Base-by-base conservation (phyloP, 2,329 filamentous ascomycete species). In the Claviceps pazoutovae region DNA sequence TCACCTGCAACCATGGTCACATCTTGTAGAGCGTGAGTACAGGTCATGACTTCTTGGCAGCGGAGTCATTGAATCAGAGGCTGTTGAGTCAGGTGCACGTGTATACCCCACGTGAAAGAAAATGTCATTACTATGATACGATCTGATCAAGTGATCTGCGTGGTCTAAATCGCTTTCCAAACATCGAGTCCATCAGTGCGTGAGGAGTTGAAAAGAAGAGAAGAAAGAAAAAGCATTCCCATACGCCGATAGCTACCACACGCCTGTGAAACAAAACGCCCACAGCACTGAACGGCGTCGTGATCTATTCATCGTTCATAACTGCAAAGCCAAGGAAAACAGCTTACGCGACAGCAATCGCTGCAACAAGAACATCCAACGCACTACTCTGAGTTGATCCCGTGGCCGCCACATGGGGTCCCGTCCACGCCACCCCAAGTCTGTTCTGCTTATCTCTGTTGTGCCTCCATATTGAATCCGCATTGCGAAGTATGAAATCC, bases 331-430 rank as follows among this genome's bases (percentile, higher is more conserved):
- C 9, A 34, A n/a, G 23, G 17, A 2, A 46, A 34, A 45, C 2
- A 43, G 41, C 23, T 57, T 65, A 39, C 19, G 62, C 61, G 14
- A 71, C 68, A 21, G 65, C 67, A 57, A 74, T 61, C 6, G 81
- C 82, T 30, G 79, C 84, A 54, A 88, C 78, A 34, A 88, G 66
- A 38, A 74, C 77, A 65, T 87, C 84, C 64, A 87, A 66, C 0
- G 80, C 83, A 17, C 78, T 79, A 59, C 76, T 79, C 46, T 87
- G 84, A 21, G 79, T 79, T 47, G 75, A 72, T 1, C 81, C 79
- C 1, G 72, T 75, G 41, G 73, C 70, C 1, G 62, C 61, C 3
- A 66, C 59, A 41, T 76, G 76, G 0, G 83, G 82, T 0, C 82
- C 83, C 1, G 74, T 71, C 83, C 83, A 88, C n/a, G 77, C 68